These are phyloP conservation scores for Lophiostoma macrostomum DNA, from an alignment of 495 filamentous ascomycete species.

Conservation along the genomic window DNA sequence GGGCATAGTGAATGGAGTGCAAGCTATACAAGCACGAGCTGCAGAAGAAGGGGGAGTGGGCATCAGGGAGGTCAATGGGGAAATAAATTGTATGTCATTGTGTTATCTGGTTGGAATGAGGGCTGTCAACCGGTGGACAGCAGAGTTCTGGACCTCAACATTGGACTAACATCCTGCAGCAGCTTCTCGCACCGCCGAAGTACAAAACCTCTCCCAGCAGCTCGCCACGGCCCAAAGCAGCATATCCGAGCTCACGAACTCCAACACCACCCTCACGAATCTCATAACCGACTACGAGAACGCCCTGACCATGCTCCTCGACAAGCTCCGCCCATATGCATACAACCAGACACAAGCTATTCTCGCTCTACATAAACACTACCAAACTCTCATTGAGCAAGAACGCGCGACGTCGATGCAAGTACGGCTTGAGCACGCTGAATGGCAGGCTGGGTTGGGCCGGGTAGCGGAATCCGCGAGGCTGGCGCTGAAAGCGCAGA, in stretches of 20 bases:
- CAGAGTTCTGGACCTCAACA: neutral
- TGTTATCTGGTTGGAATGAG: too few relatives aligned
- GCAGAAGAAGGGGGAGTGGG: slow-evolving; percentile 28
- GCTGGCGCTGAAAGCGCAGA: slow-evolving; percentile 29
- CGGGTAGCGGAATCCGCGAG: slow-evolving; percentile 33
- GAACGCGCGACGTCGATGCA: slow-evolving; percentile 57
- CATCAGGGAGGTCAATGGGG: slow-evolving; percentile 27
- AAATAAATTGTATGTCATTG: slow-evolving; percentile 22
- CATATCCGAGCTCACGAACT: slow-evolving; percentile 47
- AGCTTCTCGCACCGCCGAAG: slow-evolving; percentile 27
- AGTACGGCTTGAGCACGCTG: slow-evolving; percentile 60
- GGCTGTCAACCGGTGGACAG: neutral
- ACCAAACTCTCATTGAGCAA: slow-evolving; percentile 56
- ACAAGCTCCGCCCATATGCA: slow-evolving; percentile 61
- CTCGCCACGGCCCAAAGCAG: slow-evolving; percentile 51
- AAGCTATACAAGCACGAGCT: slow-evolving; percentile 54
- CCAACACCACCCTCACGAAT: slow-evolving; percentile 51
- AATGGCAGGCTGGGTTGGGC: slow-evolving; percentile 56
- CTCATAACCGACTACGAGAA: slow-evolving; percentile 59
- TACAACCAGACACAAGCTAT: slow-evolving; percentile 60
- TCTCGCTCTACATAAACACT: slow-evolving; percentile 57
- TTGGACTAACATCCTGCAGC: slow-evolving; percentile 9
- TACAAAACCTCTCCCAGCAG: slow-evolving; percentile 50
- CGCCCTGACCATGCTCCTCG: slow-evolving; percentile 54
- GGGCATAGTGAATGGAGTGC: slow-evolving; percentile 66